These are phyloP conservation scores for Dactylonectria estremocensis DNA, from an alignment of 2,329 filamentous ascomycete species.

Conservation along the genomic window DNA sequence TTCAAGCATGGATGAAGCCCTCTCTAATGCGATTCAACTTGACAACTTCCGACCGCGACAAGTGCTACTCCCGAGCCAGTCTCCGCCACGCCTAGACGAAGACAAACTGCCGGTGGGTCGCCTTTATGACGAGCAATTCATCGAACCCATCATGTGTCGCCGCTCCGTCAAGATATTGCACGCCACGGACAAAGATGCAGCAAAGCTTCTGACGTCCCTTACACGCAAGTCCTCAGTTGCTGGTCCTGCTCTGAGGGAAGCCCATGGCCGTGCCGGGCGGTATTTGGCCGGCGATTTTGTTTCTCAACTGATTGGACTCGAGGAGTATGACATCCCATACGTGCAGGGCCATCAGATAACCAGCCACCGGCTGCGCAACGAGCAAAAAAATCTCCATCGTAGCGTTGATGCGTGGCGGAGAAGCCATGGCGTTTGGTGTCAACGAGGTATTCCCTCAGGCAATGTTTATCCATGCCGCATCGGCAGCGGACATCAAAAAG, in stretches of 20 bases:
- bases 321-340: not conserved
- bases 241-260: constrained; percentile 63
- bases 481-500: not conserved
- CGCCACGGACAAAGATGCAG: constrained; percentile 60
- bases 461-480: not conserved
- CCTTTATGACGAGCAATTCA: constrained; percentile 48
- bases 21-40: constrained; percentile 60
- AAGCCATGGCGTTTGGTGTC: not conserved
- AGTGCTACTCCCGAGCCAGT: constrained; percentile 59
- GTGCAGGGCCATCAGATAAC: not conserved
- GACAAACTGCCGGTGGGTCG: constrained; percentile 59
- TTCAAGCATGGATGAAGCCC: constrained; percentile 64
- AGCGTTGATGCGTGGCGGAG: not conserved
- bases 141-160: constrained; percentile 38
- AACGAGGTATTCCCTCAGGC: not conserved
- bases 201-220: constrained; percentile 67
- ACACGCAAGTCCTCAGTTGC: constrained; percentile 64
- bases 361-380: not conserved
- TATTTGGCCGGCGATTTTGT: constrained; percentile 69
- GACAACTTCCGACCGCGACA: constrained; percentile 61
- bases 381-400: not conserved
- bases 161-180: constrained; percentile 51
- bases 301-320: constrained; percentile 47
- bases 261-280: constrained; percentile 64
- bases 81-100: constrained; percentile 59